Conservation (phyloP, 495 filamentous ascomycete species). For the Monascus purpureus region DNA sequence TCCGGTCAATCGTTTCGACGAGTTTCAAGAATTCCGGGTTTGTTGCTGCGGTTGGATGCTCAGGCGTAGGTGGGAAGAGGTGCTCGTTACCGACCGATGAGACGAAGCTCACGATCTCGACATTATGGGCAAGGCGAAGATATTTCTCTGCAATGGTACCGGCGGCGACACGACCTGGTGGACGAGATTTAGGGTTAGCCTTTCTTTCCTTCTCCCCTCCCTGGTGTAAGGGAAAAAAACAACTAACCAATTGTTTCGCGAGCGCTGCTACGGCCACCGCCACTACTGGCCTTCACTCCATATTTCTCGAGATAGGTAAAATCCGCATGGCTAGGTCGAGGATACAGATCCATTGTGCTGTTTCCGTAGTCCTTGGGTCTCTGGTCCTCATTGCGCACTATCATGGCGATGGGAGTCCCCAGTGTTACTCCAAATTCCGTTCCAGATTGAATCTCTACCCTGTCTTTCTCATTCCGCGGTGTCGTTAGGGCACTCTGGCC, state of each 20-base stretch:
- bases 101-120: slow-evolving; percentile 88
- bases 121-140: slow-evolving; percentile 59
- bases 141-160: slow-evolving; percentile 94
- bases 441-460: slow-evolving; percentile 84
- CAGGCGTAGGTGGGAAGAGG: slow-evolving; percentile 68
- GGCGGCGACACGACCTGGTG: slow-evolving; percentile 68
- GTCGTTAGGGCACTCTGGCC: slow-evolving; percentile 87
- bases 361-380: slow-evolving; percentile 86
- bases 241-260: slow-evolving; percentile 78
- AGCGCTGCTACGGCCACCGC: slow-evolving; percentile 83
- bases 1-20: slow-evolving; percentile 57
- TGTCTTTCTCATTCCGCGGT: slow-evolving; percentile 84
- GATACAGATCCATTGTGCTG: slow-evolving; percentile 84
- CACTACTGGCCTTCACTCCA: slow-evolving; percentile 84
- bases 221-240: too few relatives aligned
- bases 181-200: slow-evolving; percentile 4
- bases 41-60: slow-evolving; percentile 58
- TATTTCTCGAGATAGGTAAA: slow-evolving; percentile 98
- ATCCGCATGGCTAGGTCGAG: slow-evolving; percentile 86
- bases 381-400: slow-evolving; percentile 87
- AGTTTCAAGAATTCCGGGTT: slow-evolving; percentile 75
- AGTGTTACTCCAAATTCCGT: slow-evolving; percentile 87
- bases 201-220: slow-evolving; percentile 6
- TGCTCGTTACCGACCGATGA: slow-evolving; percentile 71
- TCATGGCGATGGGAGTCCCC: slow-evolving; percentile 80